Evolutionary conservation across 2,329 filamentous ascomycete species (phyloP).

Genomic region (Zymoseptoria passerinii): DNA sequence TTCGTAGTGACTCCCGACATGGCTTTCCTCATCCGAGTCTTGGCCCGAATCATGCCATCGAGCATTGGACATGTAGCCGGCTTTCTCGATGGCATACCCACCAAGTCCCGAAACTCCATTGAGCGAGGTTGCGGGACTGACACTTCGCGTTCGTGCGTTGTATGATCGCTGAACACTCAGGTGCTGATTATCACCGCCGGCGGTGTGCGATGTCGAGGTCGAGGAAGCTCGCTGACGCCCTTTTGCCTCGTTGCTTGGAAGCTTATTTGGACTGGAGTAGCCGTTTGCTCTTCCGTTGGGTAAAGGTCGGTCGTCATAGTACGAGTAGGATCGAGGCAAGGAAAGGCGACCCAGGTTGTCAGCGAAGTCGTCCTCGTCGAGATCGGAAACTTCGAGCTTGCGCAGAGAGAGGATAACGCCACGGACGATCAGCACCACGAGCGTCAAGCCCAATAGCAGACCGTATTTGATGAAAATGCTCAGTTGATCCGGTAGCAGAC

Average conservation of each 20-base stretch:
- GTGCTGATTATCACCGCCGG: conserved; percentile 12
- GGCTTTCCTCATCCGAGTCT: conserved; percentile 22
- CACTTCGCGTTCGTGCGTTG: conserved; percentile 30
- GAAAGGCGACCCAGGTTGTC: conserved; percentile 3
- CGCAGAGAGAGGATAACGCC: conserved; percentile 33
- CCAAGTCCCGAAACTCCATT: conserved; percentile 5
- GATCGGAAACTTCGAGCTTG: conserved; percentile 4
- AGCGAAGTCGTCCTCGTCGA: conserved; percentile 4
- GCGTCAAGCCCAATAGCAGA: conserved; percentile 49
- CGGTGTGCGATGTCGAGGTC: conserved; percentile 25
- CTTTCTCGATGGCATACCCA: conserved; percentile 35
- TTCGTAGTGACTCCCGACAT: conserved; percentile 5
- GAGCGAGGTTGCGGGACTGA: conserved; percentile 29
- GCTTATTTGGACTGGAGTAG: conserved; percentile 16
- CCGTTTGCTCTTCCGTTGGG: conserved; percentile 18
- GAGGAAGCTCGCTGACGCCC: conserved; percentile 28
- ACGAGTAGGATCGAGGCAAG: conserved; percentile 3
- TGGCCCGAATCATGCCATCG: conserved; percentile 26
- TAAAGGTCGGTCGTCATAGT: neutral
- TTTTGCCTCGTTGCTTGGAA: conserved; percentile 14
- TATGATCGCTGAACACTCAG: conserved; percentile 26
- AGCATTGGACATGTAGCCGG: conserved; percentile 33
- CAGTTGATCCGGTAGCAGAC: conserved; percentile 81
- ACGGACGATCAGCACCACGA: conserved; percentile 40
- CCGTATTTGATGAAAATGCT: conserved; percentile 74